Evolutionary conservation across 2,329 filamentous ascomycete species (phyloP).

Genomic region (Fonsecaea pedrosoi): DNA sequence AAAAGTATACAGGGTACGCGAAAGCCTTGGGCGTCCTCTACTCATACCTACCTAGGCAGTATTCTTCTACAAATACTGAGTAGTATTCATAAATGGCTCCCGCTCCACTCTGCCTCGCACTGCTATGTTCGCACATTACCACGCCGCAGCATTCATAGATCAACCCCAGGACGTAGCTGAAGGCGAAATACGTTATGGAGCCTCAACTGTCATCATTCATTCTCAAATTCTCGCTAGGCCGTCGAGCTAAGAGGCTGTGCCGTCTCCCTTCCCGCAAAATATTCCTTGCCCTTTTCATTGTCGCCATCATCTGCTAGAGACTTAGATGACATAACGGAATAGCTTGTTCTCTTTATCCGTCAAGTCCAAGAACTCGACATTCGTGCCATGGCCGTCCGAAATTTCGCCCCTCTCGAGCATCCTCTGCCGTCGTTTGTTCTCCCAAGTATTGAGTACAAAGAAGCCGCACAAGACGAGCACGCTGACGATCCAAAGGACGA

Average conservation of each 20-base stretch:
- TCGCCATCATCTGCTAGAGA: neutral
- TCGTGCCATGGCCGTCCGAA: slow-evolving; percentile 15
- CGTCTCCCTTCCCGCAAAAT: neutral
- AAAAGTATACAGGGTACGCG: too few species aligned
- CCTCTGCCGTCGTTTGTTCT: slow-evolving; percentile 15
- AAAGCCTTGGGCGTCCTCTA: too few species aligned
- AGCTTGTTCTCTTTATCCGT: slow-evolving; percentile 19
- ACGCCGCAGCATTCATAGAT: too few species aligned
- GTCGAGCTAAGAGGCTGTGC: neutral
- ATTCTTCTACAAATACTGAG: too few species aligned
- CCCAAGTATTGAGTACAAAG: slow-evolving; percentile 16
- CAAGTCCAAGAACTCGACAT: slow-evolving; percentile 18
- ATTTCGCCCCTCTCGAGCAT: slow-evolving; percentile 17
- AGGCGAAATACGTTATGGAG: neutral
- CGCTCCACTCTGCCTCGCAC: too few species aligned
- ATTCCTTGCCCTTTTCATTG: neutral
- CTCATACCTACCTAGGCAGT: too few species aligned
- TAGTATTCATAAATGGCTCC: too few species aligned
- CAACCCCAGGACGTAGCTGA: neutral
- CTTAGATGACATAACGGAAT: slow-evolving; percentile 13
- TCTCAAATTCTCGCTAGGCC: neutral
- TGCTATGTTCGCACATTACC: too few species aligned
- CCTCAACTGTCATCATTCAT: neutral
- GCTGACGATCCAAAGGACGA: slow-evolving; percentile 18
- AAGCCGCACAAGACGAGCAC: slow-evolving; percentile 16